Conservation (phyloP, 768 basidiomycete genomes). For the Pholiota microspora region DNA sequence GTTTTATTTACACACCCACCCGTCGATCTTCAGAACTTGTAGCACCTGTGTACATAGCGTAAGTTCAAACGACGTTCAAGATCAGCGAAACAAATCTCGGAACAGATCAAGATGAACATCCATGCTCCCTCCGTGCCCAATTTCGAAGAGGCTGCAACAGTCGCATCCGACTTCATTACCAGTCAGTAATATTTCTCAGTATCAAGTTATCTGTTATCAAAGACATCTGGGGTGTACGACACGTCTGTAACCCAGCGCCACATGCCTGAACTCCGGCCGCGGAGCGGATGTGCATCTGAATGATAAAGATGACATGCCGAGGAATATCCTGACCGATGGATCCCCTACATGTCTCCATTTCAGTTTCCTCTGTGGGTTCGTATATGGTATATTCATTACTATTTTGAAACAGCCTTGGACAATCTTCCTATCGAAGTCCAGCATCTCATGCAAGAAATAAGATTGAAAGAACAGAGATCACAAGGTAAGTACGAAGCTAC, state of each 20-base stretch:
- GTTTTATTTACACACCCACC: slow-evolving; percentile 1
- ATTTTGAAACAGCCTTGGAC: slow-evolving; percentile 35
- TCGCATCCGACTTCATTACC: slow-evolving; percentile 44
- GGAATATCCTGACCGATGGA: not conserved
- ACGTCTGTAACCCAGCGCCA: not conserved
- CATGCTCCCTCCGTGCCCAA: slow-evolving; percentile 25
- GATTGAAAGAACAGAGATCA: slow-evolving; percentile 35
- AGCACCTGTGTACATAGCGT: not conserved
- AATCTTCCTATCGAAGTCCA: slow-evolving; percentile 46
- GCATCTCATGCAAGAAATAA: slow-evolving; percentile 44
- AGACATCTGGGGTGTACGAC: slow-evolving; percentile 1
- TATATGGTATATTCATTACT: slow-evolving; percentile 12
- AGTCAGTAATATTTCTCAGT: slow-evolving; percentile 29
- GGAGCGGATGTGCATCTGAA: not conserved
- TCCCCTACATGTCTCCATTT: not conserved
- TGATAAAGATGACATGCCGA: not conserved
- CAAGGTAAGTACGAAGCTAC: slow-evolving; percentile 28
- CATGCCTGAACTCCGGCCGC: not conserved
- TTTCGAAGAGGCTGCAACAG: slow-evolving; percentile 41
- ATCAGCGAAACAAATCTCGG: slow-evolving; percentile 2
- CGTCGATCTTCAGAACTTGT: not conserved
- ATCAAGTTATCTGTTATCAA: not conserved
- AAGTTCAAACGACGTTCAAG: not conserved
- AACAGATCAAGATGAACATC: slow-evolving; percentile 19
- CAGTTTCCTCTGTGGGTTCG: slow-evolving; percentile 9